Evolutionary conservation across 1,284 basidiomycete species (phyloP).

Genomic region (Ceratobasidium sp.): DNA sequence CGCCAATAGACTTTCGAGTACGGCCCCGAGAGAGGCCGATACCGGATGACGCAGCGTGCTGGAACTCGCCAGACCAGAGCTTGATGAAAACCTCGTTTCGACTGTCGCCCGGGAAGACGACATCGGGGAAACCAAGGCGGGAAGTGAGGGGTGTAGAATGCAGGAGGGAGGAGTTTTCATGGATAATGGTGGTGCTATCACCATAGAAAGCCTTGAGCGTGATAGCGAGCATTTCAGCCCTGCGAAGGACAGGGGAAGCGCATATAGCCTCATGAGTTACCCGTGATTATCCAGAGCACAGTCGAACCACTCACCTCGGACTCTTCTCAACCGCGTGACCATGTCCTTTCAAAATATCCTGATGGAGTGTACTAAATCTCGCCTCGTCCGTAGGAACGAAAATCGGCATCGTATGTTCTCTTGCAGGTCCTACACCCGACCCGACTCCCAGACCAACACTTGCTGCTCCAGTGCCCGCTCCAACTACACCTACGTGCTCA

Average conservation of each 20-base stretch:
- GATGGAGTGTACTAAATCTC: conserved; percentile 90
- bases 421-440: conserved; percentile 58
- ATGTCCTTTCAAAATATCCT: conserved; percentile 87
- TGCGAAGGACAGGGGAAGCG: conserved; percentile 49
- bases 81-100: conserved; percentile 96
- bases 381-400: conserved; percentile 84
- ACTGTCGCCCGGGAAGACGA: conserved; percentile 90
- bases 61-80: conserved; percentile 87
- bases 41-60: conserved; percentile 60
- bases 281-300: conserved; percentile 17
- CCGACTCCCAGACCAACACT: neutral
- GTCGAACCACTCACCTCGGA: conserved; percentile 61
- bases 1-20: conserved; percentile 60
- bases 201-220: conserved; percentile 91
- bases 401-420: conserved; percentile 88
- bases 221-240: conserved; percentile 85
- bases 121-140: conserved; percentile 95
- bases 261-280: conserved; percentile 26
- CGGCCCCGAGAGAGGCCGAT: conserved; percentile 66
- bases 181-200: conserved; percentile 73
- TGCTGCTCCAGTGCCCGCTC: neutral
- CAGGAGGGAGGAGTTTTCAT: conserved; percentile 86
- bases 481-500: neutral
- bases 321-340: conserved; percentile 85
- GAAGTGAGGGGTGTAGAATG: conserved; percentile 82